Evolutionary conservation across 257 asterid genomes (phyloP).

Genomic region (Ligustrum vulgare): DNA sequence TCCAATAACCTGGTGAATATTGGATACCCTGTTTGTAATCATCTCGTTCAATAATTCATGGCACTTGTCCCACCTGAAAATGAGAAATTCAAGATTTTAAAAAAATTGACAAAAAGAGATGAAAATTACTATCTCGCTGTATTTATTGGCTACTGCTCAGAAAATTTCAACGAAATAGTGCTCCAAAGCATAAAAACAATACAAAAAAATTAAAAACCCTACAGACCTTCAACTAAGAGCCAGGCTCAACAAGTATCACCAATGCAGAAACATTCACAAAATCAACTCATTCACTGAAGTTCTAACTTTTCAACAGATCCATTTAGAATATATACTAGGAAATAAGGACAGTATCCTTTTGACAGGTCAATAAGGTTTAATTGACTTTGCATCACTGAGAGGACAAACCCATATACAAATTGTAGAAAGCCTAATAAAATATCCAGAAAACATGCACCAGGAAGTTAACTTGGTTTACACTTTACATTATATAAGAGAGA

Average conservation of each 20-base stretch:
- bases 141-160: not conserved
- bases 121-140: not conserved
- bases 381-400: not conserved
- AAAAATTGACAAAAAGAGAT: slow-evolving; percentile 18
- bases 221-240: slow-evolving; percentile 14
- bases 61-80: slow-evolving; percentile 70
- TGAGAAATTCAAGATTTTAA: slow-evolving; percentile 26
- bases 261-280: slow-evolving; percentile 4
- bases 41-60: slow-evolving; percentile 70
- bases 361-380: not conserved
- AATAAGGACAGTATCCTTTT: not conserved
- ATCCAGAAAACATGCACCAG: not conserved
- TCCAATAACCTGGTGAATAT: slow-evolving; percentile 79
- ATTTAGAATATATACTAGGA: not conserved
- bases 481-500: not conserved
- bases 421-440: not conserved
- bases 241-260: not conserved
- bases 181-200: slow-evolving; percentile 8
- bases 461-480: not conserved
- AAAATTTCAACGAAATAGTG: slow-evolving; percentile 1
- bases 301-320: slow-evolving; percentile 13
- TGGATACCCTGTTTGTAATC: slow-evolving; percentile 64
- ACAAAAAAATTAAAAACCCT: not conserved
- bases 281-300: slow-evolving; percentile 16
- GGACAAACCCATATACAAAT: not conserved